phyloP scores from a whole-genome alignment of 2,329 filamentous ascomycete species.

The Pestalotiopsis sp. region DNA sequence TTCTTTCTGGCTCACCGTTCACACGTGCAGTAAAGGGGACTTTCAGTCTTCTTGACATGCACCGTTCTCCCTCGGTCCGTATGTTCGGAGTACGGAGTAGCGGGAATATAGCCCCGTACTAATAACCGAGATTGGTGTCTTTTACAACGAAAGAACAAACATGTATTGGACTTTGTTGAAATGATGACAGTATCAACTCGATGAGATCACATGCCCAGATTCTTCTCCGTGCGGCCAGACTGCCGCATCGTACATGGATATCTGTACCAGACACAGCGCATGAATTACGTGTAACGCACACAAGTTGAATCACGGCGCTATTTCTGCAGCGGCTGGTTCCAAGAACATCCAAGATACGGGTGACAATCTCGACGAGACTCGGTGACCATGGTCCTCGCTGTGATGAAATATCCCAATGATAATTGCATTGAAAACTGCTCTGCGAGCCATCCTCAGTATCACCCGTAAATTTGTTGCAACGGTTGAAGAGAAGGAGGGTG shows the following conservation, averaged over 20 bases:
- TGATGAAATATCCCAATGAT: too few relatives aligned
- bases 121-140: background rate
- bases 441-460: background rate
- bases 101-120: background rate
- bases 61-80: background rate
- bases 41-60: background rate
- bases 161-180: background rate
- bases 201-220: too few relatives aligned
- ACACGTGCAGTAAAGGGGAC: too few relatives aligned
- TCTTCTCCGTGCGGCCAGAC: too few relatives aligned
- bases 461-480: background rate
- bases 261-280: too few relatives aligned
- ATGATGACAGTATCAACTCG: too few relatives aligned
- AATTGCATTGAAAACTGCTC: too few relatives aligned
- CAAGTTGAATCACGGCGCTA: too few relatives aligned
- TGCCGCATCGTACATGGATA: too few relatives aligned
- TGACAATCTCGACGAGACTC: background rate
- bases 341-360: background rate
- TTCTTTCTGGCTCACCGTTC: background rate
- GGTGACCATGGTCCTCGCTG: background rate
- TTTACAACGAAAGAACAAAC: background rate
- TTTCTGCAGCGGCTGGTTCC: background rate
- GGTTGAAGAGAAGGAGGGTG: too few relatives aligned
- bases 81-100: background rate
- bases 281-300: too few relatives aligned